Percentiles rank a stretch among this genome's conserved stretches.
phyloP scores from a whole-genome alignment of 2,329 filamentous ascomycete species.

The Orbilia oligospora region DNA sequence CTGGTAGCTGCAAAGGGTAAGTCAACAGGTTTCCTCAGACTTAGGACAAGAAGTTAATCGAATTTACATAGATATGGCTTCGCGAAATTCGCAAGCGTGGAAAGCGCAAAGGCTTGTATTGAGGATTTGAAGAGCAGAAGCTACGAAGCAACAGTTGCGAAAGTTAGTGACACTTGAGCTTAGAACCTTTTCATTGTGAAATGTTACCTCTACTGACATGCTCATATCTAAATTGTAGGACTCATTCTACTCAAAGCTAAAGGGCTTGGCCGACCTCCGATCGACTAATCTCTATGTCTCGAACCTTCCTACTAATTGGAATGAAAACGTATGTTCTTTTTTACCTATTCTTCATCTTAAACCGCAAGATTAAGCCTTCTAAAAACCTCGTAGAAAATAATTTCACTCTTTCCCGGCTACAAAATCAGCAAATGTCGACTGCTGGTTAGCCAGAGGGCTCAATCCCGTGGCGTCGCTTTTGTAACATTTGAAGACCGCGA shows the following conservation, averaged over 20 bases:
- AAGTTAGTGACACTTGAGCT: constrained; percentile 73
- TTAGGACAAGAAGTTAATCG: constrained; percentile 24
- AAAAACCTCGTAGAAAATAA: constrained; percentile 62
- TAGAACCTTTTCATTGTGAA: neutral
- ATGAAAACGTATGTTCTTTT: constrained; percentile 80
- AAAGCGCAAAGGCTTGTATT: constrained; percentile 94
- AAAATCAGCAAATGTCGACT: constrained; percentile 35
- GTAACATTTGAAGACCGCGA: constrained; percentile 88
- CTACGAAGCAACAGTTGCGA: constrained; percentile 97
- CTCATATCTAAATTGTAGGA: constrained; percentile 74
- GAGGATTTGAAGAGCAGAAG: constrained; percentile 93
- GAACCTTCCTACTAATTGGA: constrained; percentile 92
- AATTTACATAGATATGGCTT: constrained; percentile 86
- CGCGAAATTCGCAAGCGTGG: constrained; percentile 90
- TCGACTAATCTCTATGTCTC: constrained; percentile 99
- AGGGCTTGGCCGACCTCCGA: constrained; percentile 88
- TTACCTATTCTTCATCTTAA: constrained; percentile 32
- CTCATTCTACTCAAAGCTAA: constrained; percentile 97
- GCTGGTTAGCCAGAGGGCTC: constrained; percentile 56
- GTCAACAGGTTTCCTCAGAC: constrained; percentile 64
- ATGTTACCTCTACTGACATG: constrained; percentile 16
- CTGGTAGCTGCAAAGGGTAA: constrained; percentile 95
- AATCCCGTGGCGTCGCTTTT: constrained; percentile 34
- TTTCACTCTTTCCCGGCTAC: constrained; percentile 34
- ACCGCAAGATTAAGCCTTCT: constrained; percentile 8